Conservation (phyloP, 148 eudicot genomes). For the Rhododendron ferrugineum region DNA sequence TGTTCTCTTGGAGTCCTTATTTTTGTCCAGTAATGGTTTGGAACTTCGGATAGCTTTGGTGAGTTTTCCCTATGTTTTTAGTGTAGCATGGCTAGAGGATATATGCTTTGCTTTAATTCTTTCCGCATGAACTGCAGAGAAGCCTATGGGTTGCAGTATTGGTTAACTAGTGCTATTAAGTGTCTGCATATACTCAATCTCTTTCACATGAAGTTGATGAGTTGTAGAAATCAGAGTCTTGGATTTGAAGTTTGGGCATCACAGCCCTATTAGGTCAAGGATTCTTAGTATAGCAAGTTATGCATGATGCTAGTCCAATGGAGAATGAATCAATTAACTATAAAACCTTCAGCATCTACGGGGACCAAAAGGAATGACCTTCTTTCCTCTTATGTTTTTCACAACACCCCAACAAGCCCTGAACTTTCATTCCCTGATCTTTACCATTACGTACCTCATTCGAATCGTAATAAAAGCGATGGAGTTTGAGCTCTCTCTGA, state of each 20-base stretch:
- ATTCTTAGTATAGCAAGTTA: neutral
- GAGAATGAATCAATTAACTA: neutral
- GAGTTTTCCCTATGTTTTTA: neutral
- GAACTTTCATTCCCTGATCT: neutral
- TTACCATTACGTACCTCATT: neutral
- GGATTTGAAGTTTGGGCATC: neutral
- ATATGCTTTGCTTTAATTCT: neutral
- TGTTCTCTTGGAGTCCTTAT: neutral
- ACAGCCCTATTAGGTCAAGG: neutral
- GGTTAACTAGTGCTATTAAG: neutral
- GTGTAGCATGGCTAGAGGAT: neutral
- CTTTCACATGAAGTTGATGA: neutral
- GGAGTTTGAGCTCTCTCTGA: neutral
- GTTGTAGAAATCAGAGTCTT: neutral
- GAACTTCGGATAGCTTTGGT: neutral
- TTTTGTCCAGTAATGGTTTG: neutral
- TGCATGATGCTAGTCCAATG: neutral
- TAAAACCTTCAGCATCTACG: neutral
- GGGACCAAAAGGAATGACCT: neutral
- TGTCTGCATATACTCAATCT: neutral
- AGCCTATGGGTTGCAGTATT: neutral
- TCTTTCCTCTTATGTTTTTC: neutral
- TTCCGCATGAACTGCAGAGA: neutral
- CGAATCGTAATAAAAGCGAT: neutral
- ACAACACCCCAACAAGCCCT: neutral